Conservation (phyloP, 2,329 filamentous ascomycete species). For the Phoma sp. region DNA sequence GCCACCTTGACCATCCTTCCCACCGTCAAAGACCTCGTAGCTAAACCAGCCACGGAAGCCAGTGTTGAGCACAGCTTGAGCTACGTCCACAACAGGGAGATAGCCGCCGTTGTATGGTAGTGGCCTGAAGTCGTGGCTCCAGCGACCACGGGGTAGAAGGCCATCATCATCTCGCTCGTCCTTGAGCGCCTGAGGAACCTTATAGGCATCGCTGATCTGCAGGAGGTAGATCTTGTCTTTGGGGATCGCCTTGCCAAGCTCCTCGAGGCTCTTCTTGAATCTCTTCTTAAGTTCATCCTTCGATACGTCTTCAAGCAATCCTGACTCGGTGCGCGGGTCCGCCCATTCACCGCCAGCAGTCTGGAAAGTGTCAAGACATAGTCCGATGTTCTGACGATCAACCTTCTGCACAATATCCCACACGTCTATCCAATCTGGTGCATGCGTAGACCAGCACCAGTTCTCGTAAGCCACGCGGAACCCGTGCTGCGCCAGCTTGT, state of each 20-base stretch:
- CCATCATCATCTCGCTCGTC: conserved; percentile 58
- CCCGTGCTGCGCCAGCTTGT: conserved; percentile 60
- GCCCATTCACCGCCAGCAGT: conserved; percentile 74
- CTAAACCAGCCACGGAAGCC: conserved; percentile 72
- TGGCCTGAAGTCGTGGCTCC: conserved; percentile 75
- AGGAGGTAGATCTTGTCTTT: conserved; percentile 74
- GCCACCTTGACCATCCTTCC: conserved; percentile 59
- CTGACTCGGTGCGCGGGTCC: conserved; percentile 69
- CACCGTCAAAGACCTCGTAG: conserved; percentile 72
- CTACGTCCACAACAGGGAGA: conserved; percentile 69
- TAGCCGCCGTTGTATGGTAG: conserved; percentile 74
- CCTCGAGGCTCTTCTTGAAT: conserved; percentile 62
- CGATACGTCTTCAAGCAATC: conserved; percentile 59
- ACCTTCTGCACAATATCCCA: conserved; percentile 71
- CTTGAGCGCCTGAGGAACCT: conserved; percentile 62
- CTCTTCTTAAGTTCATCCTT: conserved; percentile 55
- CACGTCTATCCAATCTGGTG: conserved; percentile 70
- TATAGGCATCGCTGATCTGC: conserved; percentile 78
- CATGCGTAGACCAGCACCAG: conserved; percentile 79
- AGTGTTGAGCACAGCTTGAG: conserved; percentile 69
- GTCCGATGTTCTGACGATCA: conserved; percentile 69
- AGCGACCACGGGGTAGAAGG: conserved; percentile 65
- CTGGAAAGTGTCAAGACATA: conserved; percentile 82
- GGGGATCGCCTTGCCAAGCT: conserved; percentile 64
- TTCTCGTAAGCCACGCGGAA: conserved; percentile 77